Base-by-base conservation (phyloP, 352 stramenopile species). In the Pythium oligandrum region DNA sequence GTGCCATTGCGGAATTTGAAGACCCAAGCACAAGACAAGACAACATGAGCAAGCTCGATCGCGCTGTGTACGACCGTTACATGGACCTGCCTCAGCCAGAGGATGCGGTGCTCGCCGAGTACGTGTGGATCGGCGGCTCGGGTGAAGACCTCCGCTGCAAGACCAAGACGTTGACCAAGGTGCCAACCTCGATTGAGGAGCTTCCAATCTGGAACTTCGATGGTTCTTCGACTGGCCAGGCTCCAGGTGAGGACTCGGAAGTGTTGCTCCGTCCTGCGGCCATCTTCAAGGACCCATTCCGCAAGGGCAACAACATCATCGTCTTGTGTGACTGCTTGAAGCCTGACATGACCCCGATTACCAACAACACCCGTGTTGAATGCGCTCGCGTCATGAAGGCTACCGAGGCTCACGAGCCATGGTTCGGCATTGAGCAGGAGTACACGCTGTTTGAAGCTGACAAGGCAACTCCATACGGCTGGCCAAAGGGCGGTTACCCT, bases 131-230 rank as follows among this genome's bases (percentile, higher is more conserved):
- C 63, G 94, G 96, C 74, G 92, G 90, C 58, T 92, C 80, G 44
- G 90, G 91, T 61, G 83, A 97, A 61, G 89, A 93, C 65, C 66
- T 92, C 55, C 89, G 92, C 47, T 97, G 88, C 73, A 98, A 98
- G 87, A 98, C 90, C 57, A 90, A 95, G 55, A 98, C 93, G 44
- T 72, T 98, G 46, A 78, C 73, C 55, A 75, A 84, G 62, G 35
- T 68, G 7, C 78, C 89, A 31, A 75, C 64, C 52, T 77, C 71
- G 42, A 47, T 98, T 5, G 81, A 78, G 2, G 83, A 89, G 17
- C 74, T 98, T 44, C 96, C 96, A 6, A 82, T 97, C 42, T 99
- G 96, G 96, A 98, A 98, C 80, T 99, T 98, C 66, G 96, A 99
- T 61, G 96, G 96, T 51, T 98, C 86, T 34, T 98, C 90, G 44